phyloP scores from a whole-genome alignment of 2,329 filamentous ascomycete species.

The Thelonectria blattea region DNA sequence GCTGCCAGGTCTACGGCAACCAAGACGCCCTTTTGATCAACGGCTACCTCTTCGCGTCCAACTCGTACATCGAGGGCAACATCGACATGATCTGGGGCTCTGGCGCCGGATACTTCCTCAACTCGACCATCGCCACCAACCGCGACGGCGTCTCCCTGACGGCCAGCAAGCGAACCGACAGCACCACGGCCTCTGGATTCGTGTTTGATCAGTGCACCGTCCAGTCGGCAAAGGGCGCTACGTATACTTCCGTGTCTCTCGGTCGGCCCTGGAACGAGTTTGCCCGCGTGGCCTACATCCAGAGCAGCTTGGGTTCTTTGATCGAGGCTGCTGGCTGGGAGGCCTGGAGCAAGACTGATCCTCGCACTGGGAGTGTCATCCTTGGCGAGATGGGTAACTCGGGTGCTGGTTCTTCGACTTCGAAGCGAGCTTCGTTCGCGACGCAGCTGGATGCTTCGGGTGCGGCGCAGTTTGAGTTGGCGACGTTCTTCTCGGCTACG shows the following conservation, averaged over 20 bases:
- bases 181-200: slow-evolving; percentile 44
- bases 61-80: slow-evolving; percentile 52
- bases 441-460: slow-evolving; percentile 19
- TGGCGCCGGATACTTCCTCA: slow-evolving; percentile 51
- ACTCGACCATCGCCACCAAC: slow-evolving; percentile 42
- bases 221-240: slow-evolving; percentile 33
- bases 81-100: slow-evolving; percentile 54
- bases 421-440: slow-evolving; percentile 30
- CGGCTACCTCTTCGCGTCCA: slow-evolving; percentile 54
- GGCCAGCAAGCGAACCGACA: slow-evolving; percentile 46
- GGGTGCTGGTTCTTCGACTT: slow-evolving; percentile 27
- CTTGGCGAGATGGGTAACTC: slow-evolving; percentile 32
- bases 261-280: slow-evolving; percentile 33
- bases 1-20: slow-evolving; percentile 52
- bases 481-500: slow-evolving; percentile 28
- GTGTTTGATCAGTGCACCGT: slow-evolving; percentile 44
- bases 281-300: slow-evolving; percentile 32
- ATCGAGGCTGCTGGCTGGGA: slow-evolving; percentile 28
- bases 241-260: slow-evolving; percentile 31
- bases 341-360: slow-evolving; percentile 30
- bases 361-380: slow-evolving; percentile 28
- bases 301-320: slow-evolving; percentile 25
- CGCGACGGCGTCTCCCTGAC: slow-evolving; percentile 40
- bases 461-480: slow-evolving; percentile 27
- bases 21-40: slow-evolving; percentile 57